phyloP scores from a whole-genome alignment of 768 basidiomycete genomes.

The Russula dissimulans region DNA sequence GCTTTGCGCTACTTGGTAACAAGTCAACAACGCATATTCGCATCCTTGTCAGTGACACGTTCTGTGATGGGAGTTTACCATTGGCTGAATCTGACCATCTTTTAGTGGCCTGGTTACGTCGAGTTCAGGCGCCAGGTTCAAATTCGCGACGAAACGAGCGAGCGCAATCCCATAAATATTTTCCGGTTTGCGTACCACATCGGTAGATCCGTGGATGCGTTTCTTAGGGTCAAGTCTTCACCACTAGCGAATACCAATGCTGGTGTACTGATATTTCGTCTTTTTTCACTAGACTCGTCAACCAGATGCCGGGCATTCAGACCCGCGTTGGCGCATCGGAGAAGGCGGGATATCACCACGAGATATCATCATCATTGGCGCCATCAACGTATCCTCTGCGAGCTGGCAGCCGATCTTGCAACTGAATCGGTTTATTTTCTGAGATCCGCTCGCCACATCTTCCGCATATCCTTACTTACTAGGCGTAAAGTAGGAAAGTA shows the following conservation, averaged over 20 bases:
- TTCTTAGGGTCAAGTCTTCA: not conserved
- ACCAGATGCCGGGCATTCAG: not conserved
- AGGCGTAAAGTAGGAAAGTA: too few relatives aligned
- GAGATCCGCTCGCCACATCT: not conserved
- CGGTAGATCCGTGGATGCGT: constrained; percentile 4
- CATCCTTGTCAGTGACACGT: not conserved
- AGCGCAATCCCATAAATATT: not conserved
- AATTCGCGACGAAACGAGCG: not conserved
- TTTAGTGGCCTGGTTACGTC: constrained; percentile 7
- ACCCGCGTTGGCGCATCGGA: not conserved
- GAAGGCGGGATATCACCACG: not conserved
- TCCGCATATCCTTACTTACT: too few relatives aligned
- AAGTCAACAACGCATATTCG: constrained; percentile 4
- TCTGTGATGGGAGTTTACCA: not conserved
- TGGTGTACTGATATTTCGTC: not conserved
- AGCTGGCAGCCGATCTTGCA: constrained; percentile 16
- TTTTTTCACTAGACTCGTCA: not conserved
- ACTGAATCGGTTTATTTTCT: not conserved
- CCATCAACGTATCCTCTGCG: not conserved
- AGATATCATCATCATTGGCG: constrained; percentile 2
- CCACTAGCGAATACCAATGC: too few relatives aligned
- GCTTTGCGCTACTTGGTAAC: not conserved
- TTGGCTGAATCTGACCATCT: not conserved
- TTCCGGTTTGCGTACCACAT: not conserved
- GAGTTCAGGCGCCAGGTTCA: constrained; percentile 12